Evolutionary conservation across 257 asterid genomes (phyloP).

Genomic region (Nicotiana knightiana): DNA sequence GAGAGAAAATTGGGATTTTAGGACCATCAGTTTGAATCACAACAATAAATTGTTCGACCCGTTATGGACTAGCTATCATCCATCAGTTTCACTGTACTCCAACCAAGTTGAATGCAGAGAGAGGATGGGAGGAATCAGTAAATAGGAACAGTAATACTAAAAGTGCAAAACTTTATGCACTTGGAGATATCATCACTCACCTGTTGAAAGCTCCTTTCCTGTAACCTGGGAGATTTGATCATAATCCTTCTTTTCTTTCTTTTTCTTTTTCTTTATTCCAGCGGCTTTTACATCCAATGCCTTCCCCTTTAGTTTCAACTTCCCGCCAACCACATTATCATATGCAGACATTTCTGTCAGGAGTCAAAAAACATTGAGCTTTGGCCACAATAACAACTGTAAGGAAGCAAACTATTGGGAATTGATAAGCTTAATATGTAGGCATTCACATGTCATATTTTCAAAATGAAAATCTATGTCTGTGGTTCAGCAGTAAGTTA

Average conservation of each 20-base stretch:
- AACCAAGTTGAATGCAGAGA: background rate
- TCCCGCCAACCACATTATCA: slow-evolving; percentile 83
- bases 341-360: slow-evolving; percentile 61
- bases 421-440: background rate
- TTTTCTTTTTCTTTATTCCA: slow-evolving; percentile 69
- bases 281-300: slow-evolving; percentile 80
- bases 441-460: background rate
- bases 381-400: background rate
- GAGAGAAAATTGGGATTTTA: background rate
- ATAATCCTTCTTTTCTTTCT: slow-evolving; percentile 44
- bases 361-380: background rate
- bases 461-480: background rate
- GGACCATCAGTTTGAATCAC: background rate
- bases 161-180: background rate
- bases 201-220: slow-evolving; percentile 31
- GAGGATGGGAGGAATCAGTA: background rate
- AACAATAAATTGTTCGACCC: background rate
- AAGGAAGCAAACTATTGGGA: background rate
- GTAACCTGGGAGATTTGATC: slow-evolving; percentile 35
- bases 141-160: background rate
- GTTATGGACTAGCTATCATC: background rate
- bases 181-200: background rate
- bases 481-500: background rate
- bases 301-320: slow-evolving; percentile 90
- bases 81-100: background rate